Conservation (phyloP, 192 early-diverging fungal species). For the Nowakowskiella sp. region DNA sequence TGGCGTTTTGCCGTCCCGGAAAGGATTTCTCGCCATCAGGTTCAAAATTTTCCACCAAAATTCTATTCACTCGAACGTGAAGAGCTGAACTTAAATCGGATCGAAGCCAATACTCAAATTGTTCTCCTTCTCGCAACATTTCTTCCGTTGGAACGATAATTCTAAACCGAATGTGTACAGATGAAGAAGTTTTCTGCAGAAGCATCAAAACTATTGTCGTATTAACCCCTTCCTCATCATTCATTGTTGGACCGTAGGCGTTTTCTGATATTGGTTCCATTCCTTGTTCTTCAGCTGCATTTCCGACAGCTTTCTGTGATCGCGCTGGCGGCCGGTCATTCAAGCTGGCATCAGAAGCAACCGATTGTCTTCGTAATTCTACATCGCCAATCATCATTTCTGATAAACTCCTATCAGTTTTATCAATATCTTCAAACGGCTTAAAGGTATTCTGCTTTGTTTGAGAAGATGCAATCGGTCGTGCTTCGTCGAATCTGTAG, state of each 20-base stretch:
- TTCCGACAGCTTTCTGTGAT: too few species aligned
- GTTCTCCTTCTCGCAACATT: slow-evolving; percentile 7
- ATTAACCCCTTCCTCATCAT: slow-evolving; percentile 4
- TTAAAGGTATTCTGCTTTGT: neutral
- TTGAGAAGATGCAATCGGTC: neutral
- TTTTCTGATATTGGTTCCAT: slow-evolving; percentile 10
- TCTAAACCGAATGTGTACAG: slow-evolving; percentile 11
- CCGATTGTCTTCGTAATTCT: neutral
- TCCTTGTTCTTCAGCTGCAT: too few species aligned
- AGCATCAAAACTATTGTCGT: slow-evolving; percentile 8
- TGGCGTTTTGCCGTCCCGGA: neutral
- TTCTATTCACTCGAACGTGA: slow-evolving; percentile 5
- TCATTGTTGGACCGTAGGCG: neutral
- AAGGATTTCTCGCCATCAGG: neutral
- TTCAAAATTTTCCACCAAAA: slow-evolving; percentile 10
- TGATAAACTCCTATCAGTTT: neutral
- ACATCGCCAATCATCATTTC: neutral
- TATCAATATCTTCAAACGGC: neutral
- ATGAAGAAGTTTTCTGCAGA: slow-evolving; percentile 4
- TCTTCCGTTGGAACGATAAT: neutral
- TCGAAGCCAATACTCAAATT: slow-evolving; percentile 1
- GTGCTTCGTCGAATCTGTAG: neutral
- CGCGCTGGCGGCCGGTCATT: slow-evolving; percentile 3
- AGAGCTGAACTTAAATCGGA: slow-evolving; percentile 14
- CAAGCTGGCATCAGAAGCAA: slow-evolving; percentile 5